Base-by-base conservation (phyloP, 2,329 filamentous ascomycete genomes). In the Lachnum nothofagi region DNA sequence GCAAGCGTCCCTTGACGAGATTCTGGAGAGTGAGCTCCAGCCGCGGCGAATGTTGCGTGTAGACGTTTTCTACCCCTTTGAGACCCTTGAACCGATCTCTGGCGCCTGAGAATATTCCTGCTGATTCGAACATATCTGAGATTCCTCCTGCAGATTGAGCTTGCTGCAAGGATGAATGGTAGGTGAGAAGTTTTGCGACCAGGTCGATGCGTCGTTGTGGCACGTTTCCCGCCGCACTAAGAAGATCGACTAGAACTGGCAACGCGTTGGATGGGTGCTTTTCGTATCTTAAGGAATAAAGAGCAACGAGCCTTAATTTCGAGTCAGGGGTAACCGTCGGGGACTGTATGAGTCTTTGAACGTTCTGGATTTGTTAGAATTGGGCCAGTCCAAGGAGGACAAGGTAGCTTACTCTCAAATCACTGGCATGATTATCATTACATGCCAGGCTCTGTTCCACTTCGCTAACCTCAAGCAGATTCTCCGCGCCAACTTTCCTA, bases 51-150 rank as follows among this genome's bases (percentile, higher is more conserved):
- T 98, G 93, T 67, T 98, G 94, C 0, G 93, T 98, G 67, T 98
- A 98, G 23, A 98, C 93, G 61, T 98, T 98, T 67, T 98, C 94
- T 1, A 98, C 93, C 1, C 93, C 93, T 64, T 97, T 96, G 12
- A 98, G 76, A 0, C 93, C 93, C 63, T 95, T 95, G 68, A 98
- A 90, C 4, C 91, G 83, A 62, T 85, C 88, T 33, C 89, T 79
- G 9, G 91, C 90, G 10, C 88, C 88, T 0, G 88, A 88, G 68
- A 98, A 95, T 56, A 98, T 91, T 4, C 89, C 91, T 0, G 85
- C 81, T 0, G 88, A 86, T 63, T 97, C 91, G 61, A 98, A 97
- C 5, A 97, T 81, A 57, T 97, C 91, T 0, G 89, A 84, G 49
- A 96, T 89, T 4, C 88, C 89, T 8, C 85, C 81, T 2, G 81